phyloP scores from a whole-genome alignment of 2,329 filamentous ascomycete genomes.

The Cladosporium sp. region DNA sequence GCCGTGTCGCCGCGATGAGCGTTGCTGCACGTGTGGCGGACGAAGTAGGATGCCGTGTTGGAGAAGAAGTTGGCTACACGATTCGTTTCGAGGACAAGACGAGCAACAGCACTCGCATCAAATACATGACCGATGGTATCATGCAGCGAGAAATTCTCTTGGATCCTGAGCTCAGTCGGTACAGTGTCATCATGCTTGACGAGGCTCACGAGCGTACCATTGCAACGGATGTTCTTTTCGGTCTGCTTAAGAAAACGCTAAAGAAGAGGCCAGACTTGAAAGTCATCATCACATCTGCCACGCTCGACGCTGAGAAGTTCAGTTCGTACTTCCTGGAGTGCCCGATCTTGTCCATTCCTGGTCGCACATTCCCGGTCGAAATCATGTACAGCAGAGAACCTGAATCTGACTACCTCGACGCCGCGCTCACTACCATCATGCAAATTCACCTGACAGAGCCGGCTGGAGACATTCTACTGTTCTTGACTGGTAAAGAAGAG shows the following conservation, averaged over 20 bases:
- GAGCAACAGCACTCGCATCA: slow-evolving; percentile 82
- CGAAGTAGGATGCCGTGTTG: slow-evolving; percentile 87
- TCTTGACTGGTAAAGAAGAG: slow-evolving; percentile 95
- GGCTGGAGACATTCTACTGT: slow-evolving; percentile 89
- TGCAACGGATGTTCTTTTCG: slow-evolving; percentile 91
- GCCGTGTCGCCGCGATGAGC: slow-evolving; percentile 95
- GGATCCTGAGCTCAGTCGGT: slow-evolving; percentile 81
- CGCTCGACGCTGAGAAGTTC: slow-evolving; percentile 95
- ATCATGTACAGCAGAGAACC: slow-evolving; percentile 93
- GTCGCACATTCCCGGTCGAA: slow-evolving; percentile 91
- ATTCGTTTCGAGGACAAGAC: slow-evolving; percentile 97
- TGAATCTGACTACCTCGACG: slow-evolving; percentile 91
- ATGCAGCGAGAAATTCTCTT: slow-evolving; percentile 90
- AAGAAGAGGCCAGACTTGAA: slow-evolving; percentile 83
- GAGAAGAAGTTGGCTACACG: slow-evolving; percentile 91
- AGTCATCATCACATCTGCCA: slow-evolving; percentile 93
- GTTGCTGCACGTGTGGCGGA: slow-evolving; percentile 95
- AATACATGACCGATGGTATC: slow-evolving; percentile 99
- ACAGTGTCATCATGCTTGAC: slow-evolving; percentile 96
- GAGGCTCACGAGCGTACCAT: slow-evolving; percentile 98
- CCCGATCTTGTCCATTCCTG: slow-evolving; percentile 94
- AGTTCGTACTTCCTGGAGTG: slow-evolving; percentile 93
- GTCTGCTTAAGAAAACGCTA: slow-evolving; percentile 86
- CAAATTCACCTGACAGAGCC: slow-evolving; percentile 94
- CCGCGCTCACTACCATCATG: slow-evolving; percentile 94